A percentile compares a stretch with the other conserved stretches of the same genome.
Evolutionary conservation across 352 stramenopile genomes (phyloP).

Genomic region (Phytophthora pseudosyringae): DNA sequence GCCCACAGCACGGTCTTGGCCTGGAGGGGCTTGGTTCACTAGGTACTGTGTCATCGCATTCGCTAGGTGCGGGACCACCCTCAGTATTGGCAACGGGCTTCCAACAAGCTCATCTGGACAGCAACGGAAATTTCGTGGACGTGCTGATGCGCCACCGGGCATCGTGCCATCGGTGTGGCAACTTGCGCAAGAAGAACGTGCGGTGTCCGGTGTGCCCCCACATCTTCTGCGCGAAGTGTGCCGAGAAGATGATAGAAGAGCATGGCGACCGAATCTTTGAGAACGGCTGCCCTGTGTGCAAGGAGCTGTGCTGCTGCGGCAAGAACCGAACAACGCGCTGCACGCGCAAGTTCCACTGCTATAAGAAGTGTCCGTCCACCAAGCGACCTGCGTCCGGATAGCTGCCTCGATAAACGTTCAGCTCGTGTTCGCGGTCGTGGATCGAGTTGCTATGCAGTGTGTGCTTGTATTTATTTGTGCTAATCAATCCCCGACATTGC

Average conservation of each 20-base stretch:
- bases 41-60: constrained; percentile 1
- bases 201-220: constrained; percentile 84
- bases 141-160: constrained; percentile 73
- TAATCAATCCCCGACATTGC: constrained; percentile 18
- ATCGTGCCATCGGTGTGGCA: constrained; percentile 89
- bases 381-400: constrained; percentile 55
- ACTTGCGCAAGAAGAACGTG: constrained; percentile 90
- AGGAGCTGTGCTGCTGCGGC: constrained; percentile 88
- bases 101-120: constrained; percentile 24
- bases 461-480: constrained; percentile 32
- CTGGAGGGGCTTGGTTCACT: constrained; percentile 21
- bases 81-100: constrained; percentile 1
- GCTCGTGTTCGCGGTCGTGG: constrained; percentile 3
- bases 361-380: constrained; percentile 90
- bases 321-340: constrained; percentile 82
- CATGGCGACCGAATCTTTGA: constrained; percentile 79
- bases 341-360: constrained; percentile 88
- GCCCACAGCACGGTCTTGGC: constrained; percentile 14
- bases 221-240: constrained; percentile 90
- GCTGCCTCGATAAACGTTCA: constrained; percentile 10
- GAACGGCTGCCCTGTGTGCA: constrained; percentile 86
- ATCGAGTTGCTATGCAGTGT: constrained; percentile 6
- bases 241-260: constrained; percentile 91
- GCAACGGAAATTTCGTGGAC: constrained; percentile 39
- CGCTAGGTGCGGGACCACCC: constrained; percentile 3